These are phyloP conservation scores for Bryoerythrophyllum caledonicum DNA, from an alignment of 225 moss, liverwort and hornwort genomes.

Conservation along the genomic window DNA sequence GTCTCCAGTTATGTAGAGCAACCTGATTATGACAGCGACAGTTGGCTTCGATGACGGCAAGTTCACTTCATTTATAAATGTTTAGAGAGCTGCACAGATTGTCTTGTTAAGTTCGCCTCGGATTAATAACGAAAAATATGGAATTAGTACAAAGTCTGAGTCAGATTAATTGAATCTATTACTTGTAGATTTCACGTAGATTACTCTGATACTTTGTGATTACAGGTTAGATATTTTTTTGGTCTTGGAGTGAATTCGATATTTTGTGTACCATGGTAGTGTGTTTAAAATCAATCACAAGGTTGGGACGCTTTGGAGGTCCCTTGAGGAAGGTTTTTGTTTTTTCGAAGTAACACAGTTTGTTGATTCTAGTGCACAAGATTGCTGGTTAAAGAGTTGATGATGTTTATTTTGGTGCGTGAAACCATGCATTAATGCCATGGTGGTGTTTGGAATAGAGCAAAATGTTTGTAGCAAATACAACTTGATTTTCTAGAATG, in stretches of 20 bases:
- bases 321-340: not conserved
- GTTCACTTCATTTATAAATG: not conserved
- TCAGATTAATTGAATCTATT: no score
- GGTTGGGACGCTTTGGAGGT: not conserved
- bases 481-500: not conserved
- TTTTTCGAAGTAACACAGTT: not conserved
- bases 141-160: no score
- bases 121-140: no score
- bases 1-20: conserved; percentile 38
- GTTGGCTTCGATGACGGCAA: conserved; percentile 53
- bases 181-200: no score
- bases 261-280: no score
- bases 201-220: no score
- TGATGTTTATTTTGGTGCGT: not conserved
- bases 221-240: no score
- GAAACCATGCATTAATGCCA: not conserved
- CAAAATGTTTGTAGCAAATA: not conserved
- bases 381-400: not conserved
- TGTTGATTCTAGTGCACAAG: not conserved
- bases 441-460: not conserved
- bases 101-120: no score
- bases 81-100: no score
- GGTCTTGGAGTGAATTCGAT: no score
- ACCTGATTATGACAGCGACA: conserved; percentile 57
- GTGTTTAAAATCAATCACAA: conserved; percentile 3